phyloP scores from a whole-genome alignment of 2,329 filamentous ascomycete species.

The Exophiala xenobiotica region DNA sequence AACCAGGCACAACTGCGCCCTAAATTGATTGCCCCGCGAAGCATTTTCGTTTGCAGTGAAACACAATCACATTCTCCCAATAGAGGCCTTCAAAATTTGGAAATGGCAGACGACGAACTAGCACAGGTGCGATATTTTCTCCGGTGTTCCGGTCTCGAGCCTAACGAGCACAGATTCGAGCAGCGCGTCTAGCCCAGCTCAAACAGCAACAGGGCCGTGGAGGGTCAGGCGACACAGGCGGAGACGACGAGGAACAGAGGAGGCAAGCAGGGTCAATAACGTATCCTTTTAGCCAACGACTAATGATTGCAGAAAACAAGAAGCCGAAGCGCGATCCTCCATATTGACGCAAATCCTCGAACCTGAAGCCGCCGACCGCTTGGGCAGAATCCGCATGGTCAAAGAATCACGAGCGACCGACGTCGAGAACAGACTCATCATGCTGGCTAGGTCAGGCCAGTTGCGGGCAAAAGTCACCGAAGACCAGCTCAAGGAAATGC shows the following conservation, averaged over 20 bases:
- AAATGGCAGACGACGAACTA: conserved; percentile 66
- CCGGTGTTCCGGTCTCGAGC: conserved; percentile 11
- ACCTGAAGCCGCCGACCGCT: conserved; percentile 86
- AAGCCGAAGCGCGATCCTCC: conserved; percentile 69
- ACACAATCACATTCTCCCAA: neutral
- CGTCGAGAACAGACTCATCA: conserved; percentile 89
- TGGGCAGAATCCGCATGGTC: conserved; percentile 91
- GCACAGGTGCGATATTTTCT: conserved; percentile 52
- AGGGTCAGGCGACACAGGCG: conserved; percentile 49
- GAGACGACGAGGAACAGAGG: conserved; percentile 63
- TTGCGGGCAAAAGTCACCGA: conserved; percentile 85
- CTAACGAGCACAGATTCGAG: conserved; percentile 66
- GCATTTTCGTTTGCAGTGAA: neutral
- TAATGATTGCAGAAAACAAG: conserved; percentile 36
- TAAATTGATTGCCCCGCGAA: conserved; percentile 14
- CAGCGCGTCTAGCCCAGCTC: conserved; percentile 89
- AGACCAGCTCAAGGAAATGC: conserved; percentile 85
- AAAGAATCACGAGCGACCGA: conserved; percentile 88
- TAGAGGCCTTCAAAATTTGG: neutral
- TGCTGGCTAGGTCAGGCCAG: conserved; percentile 84
- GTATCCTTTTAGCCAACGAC: conserved; percentile 14
- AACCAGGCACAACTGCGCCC: neutral
- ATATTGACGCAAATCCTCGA: conserved; percentile 92
- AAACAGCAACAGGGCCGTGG: conserved; percentile 67
- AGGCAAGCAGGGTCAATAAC: conserved; percentile 48